Base-by-base conservation (phyloP, 352 stramenopile species). In the Pythium myriotylum region DNA sequence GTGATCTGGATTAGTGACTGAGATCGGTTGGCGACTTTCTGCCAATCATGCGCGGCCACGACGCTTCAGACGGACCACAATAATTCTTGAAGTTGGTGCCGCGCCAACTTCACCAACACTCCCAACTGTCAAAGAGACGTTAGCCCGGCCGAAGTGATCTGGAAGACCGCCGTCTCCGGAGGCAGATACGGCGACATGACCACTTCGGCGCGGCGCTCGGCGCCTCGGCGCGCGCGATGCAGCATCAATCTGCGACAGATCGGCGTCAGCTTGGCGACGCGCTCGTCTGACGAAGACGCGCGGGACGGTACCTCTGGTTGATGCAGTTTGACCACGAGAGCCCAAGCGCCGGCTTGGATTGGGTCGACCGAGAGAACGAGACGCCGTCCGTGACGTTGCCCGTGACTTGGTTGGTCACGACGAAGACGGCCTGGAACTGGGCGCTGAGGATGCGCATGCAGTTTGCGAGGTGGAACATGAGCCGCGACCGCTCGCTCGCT, bases 251-350 rank as follows among this genome's bases (percentile, higher is more conserved):
- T 91, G 19, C 23, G 1, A 37, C 58, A 14, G 24, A 32, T 57
- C 17, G 45, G 19, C 33, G 13, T 40, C 41, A 53, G 12, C 7
- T 9, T 29, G 2, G 33, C 16, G 19, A 52, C 27, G n/a, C 19
- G 19, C 29, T 58, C 39, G 24, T 4, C 13, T 22, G 27, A 37
- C 35, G 33, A 14, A 8, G 14, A 14, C 33, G 33, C 33, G 14
- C 8, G 14, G 8, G 33, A 40, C 57, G 12, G 22, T 67, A 90
- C 81, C 85, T 69, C 60, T 94, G 86, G 65, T 92, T 92, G 68
- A 94, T 74, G 71, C 86, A 94, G 70, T 88, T 81, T 27, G 86
- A 89, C 86, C 86, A 94, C 3, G 86, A 91, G 4, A 92, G 57
- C 1, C 86, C 86, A 2, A 94, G 65, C 23, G 86, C 83, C 1